Conservation (phyloP, 257 asterid species). For the Verbascum thapsus region DNA sequence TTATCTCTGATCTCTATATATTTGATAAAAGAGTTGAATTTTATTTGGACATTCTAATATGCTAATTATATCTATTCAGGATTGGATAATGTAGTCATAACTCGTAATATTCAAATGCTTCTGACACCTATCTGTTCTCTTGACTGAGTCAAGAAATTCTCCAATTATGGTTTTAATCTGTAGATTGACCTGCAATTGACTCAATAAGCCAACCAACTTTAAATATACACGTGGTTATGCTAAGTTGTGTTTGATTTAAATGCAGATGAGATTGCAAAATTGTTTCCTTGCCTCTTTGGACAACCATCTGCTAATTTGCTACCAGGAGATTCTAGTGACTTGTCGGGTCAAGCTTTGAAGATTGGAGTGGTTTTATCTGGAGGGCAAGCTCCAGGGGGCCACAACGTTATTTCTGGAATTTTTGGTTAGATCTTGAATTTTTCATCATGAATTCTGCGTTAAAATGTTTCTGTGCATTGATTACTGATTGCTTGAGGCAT, state of each 20-base stretch:
- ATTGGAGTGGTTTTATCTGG: slow-evolving; percentile 96
- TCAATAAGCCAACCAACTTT: not conserved
- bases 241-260: slow-evolving; percentile 17
- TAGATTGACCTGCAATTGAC: slow-evolving; percentile 16
- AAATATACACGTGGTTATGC: slow-evolving; percentile 6
- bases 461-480: not conserved
- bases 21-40: not conserved
- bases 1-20: not conserved
- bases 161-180: slow-evolving; percentile 8
- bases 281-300: slow-evolving; percentile 81
- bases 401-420: slow-evolving; percentile 94
- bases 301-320: slow-evolving; percentile 88
- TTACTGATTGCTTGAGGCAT: not conserved
- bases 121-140: slow-evolving; percentile 6
- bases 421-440: slow-evolving; percentile 55
- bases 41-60: not conserved
- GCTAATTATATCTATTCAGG: not conserved
- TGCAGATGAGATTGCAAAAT: slow-evolving; percentile 89
- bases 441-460: not conserved
- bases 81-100: not conserved
- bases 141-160: slow-evolving; percentile 3
- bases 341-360: slow-evolving; percentile 50
- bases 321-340: slow-evolving; percentile 50
- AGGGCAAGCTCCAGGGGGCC: slow-evolving; percentile 99
- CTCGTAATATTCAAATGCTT: not conserved